A percentile compares a stretch with the other conserved stretches of the same genome.
Conservation (phyloP, 345 rosid genomes). For the Populus nigra region DNA sequence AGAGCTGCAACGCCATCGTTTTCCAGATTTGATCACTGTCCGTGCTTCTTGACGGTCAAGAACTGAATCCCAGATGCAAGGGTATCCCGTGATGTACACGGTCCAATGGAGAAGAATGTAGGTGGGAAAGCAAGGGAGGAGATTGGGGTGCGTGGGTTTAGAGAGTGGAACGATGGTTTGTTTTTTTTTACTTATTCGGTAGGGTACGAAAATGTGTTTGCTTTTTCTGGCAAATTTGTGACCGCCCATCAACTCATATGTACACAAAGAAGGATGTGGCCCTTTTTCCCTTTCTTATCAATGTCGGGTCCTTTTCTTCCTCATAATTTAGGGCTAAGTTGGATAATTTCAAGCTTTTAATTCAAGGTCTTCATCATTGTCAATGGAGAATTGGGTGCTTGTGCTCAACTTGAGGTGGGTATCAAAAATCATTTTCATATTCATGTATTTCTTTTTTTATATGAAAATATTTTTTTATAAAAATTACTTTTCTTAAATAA, state of each 20-base stretch:
- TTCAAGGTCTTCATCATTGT: too few species aligned
- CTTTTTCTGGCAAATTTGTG: slow-evolving; percentile 21
- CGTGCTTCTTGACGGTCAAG: background rate
- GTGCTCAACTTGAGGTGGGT: too few species aligned
- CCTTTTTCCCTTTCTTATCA: background rate
- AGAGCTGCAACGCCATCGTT: slow-evolving; percentile 21
- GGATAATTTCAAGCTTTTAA: too few species aligned
- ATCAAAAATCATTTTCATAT: too few species aligned
- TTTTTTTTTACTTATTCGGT: background rate
- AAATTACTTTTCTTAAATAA: too few species aligned
- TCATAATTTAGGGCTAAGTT: too few species aligned
- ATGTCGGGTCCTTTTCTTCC: background rate
- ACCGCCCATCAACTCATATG: background rate
- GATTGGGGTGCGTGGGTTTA: background rate
- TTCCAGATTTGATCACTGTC: slow-evolving; percentile 12
- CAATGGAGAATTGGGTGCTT: too few species aligned
- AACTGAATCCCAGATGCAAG: background rate
- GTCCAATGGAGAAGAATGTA: background rate
- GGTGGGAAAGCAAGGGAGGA: background rate
- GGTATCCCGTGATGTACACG: background rate
- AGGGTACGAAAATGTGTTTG: background rate
- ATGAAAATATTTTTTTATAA: too few species aligned
- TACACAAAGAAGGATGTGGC: background rate
- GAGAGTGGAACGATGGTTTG: background rate
- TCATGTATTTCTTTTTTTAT: too few species aligned